Conservation (phyloP, 495 filamentous ascomycete genomes). For the Penicillium waksmanii region DNA sequence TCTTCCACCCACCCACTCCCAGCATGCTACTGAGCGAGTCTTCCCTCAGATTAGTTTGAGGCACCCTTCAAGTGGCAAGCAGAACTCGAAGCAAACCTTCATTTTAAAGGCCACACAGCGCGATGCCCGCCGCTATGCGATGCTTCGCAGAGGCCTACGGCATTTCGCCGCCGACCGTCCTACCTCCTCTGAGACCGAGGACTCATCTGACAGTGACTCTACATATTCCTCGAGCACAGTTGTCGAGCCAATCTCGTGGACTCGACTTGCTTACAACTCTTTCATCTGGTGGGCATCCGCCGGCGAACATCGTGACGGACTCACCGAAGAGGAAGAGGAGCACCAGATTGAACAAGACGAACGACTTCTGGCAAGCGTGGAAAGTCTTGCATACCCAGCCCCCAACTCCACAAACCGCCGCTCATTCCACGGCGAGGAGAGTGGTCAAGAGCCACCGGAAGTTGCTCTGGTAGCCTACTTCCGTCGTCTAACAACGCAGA, state of each 20-base stretch:
- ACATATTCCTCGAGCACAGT: conserved; percentile 56
- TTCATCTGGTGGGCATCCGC: conserved; percentile 99
- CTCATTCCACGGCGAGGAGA: conserved; percentile 41
- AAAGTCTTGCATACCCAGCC: conserved; percentile 37
- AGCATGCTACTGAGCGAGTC: conserved; percentile 56
- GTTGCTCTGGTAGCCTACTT: conserved; percentile 89
- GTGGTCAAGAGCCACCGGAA: conserved; percentile 53
- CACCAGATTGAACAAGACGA: conserved; percentile 49
- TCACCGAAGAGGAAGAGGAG: conserved; percentile 48
- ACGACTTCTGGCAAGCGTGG: conserved; percentile 45
- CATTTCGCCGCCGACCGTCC: conserved; percentile 45
- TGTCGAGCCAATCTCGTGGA: conserved; percentile 83
- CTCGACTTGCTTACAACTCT: conserved; percentile 82
- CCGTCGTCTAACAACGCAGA: conserved; percentile 76
- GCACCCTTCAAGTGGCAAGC: conserved; percentile 30
- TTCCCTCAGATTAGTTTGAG: conserved; percentile 71
- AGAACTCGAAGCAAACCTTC: conserved; percentile 29
- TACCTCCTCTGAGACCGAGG: conserved; percentile 22
- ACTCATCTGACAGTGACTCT: conserved; percentile 48
- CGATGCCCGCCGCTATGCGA: conserved; percentile 77
- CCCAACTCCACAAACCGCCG: conserved; percentile 45
- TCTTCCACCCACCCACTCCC: conserved; percentile 67
- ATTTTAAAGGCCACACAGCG: conserved; percentile 85
- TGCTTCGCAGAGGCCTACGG: conserved; percentile 69
- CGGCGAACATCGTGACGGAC: conserved; percentile 72